Evolutionary conservation across 192 early-diverging fungal genomes (phyloP).

Genomic region (Coemansia sp.): DNA sequence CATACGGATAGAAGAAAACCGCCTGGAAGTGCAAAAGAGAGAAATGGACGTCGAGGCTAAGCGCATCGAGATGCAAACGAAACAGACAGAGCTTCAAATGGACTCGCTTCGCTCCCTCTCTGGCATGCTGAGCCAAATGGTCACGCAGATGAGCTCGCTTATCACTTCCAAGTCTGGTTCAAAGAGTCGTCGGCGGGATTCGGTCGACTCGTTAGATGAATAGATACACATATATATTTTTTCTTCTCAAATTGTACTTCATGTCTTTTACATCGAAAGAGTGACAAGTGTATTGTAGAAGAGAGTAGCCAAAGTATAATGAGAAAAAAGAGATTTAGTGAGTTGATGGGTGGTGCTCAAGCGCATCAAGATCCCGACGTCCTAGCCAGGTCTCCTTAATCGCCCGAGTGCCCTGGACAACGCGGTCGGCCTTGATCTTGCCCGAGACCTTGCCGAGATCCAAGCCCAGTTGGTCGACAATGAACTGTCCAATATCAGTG

Average conservation of each 20-base stretch:
- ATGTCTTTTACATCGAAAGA: too few relatives aligned
- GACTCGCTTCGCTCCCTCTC: slow-evolving; percentile 36
- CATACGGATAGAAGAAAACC: slow-evolving; percentile 35
- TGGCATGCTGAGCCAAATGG: slow-evolving; percentile 32
- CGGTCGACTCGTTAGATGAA: background rate
- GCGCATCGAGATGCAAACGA: slow-evolving; percentile 29
- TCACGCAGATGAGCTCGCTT: slow-evolving; percentile 17
- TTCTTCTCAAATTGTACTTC: background rate
- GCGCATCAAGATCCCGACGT: slow-evolving; percentile 49
- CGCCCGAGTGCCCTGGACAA: slow-evolving; percentile 32
- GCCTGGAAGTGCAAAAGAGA: slow-evolving; percentile 37
- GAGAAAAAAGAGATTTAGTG: slow-evolving; percentile 15
- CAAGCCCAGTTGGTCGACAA: slow-evolving; percentile 62
- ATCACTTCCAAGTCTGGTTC: background rate
- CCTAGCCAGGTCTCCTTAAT: slow-evolving; percentile 46
- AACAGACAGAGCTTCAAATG: slow-evolving; percentile 42
- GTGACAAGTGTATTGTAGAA: background rate
- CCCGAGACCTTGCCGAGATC: slow-evolving; percentile 65
- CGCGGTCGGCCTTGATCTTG: slow-evolving; percentile 54
- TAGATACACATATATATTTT: background rate
- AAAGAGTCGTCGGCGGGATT: slow-evolving; percentile 10
- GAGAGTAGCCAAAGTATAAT: background rate
- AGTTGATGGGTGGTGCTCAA: slow-evolving; percentile 33
- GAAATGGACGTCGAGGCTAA: slow-evolving; percentile 45
- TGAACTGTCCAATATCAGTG: slow-evolving; percentile 80